A percentile compares a stretch with the other conserved stretches of the same genome.
These are phyloP conservation scores for Entoloma clypeatum DNA, from an alignment of 1,284 basidiomycete species.

Conservation along the genomic window DNA sequence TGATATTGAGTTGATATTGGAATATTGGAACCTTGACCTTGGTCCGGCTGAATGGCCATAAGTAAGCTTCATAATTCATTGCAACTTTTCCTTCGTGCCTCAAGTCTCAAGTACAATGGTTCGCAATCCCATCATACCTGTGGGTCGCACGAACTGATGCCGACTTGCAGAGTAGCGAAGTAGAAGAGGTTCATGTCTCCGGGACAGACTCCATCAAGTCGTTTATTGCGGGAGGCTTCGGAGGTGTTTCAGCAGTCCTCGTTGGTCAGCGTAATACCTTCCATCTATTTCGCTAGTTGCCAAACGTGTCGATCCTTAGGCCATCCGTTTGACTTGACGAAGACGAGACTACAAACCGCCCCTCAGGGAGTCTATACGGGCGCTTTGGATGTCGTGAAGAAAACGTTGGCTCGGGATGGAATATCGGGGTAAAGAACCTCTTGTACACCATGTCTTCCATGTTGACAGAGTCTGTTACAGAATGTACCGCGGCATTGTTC, in stretches of 20 bases:
- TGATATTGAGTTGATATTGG: too few relatives aligned
- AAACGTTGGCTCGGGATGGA: constrained; percentile 88
- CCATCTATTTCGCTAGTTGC: neutral
- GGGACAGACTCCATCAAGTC: constrained; percentile 70
- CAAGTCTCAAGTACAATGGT: constrained; percentile 13
- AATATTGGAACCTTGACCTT: too few relatives aligned
- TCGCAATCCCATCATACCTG: neutral
- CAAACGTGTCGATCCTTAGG: constrained; percentile 42
- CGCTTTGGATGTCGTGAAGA: constrained; percentile 90
- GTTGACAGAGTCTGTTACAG: constrained; percentile 10
- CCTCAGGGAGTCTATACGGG: constrained; percentile 88
- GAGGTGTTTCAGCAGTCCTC: constrained; percentile 82
- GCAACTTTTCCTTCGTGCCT: neutral
- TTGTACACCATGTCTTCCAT: constrained; percentile 2
- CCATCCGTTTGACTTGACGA: constrained; percentile 97
- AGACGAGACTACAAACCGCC: constrained; percentile 95
- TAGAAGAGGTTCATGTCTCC: constrained; percentile 34
- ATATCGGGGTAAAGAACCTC: constrained; percentile 65
- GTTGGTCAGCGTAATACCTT: constrained; percentile 62
- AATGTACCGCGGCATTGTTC: constrained; percentile 94
- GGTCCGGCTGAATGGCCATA: too few relatives aligned
- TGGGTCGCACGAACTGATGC: neutral
- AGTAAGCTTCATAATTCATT: constrained; percentile 5
- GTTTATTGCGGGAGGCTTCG: constrained; percentile 89
- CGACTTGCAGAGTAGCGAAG: constrained; percentile 23